A percentile compares a stretch with the other conserved stretches of the same genome.
phyloP scores from a whole-genome alignment of 2,329 filamentous ascomycete species.

The Ophiobolus disseminans region DNA sequence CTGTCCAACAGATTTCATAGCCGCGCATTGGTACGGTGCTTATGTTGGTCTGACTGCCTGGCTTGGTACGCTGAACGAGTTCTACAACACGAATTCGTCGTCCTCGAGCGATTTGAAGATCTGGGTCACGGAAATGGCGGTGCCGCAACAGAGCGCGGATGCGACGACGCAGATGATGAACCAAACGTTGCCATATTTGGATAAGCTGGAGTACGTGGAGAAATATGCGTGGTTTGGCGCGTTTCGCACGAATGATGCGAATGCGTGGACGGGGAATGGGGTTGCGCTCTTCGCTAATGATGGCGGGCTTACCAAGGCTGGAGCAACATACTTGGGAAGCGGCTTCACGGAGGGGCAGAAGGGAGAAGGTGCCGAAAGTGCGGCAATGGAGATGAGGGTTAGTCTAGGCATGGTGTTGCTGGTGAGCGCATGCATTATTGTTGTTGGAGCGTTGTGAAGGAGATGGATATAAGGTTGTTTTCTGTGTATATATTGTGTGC shows the following conservation, averaged over 20 bases:
- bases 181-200: constrained; percentile 70
- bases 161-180: constrained; percentile 75
- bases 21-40: constrained; percentile 66
- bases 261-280: constrained; percentile 46
- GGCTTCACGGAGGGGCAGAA: constrained; percentile 41
- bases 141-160: constrained; percentile 61
- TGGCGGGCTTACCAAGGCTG: constrained; percentile 41
- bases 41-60: constrained; percentile 72
- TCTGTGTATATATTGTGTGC: too few relatives aligned
- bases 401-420: constrained; percentile 17
- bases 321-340: constrained; percentile 42
- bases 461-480: not conserved
- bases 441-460: constrained; percentile 11
- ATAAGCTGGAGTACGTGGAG: constrained; percentile 60
- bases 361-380: constrained; percentile 31
- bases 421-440: constrained; percentile 4
- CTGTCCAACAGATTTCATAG: constrained; percentile 59
- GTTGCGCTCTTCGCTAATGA: constrained; percentile 43
- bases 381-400: constrained; percentile 13
- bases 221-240: constrained; percentile 47
- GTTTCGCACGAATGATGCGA: constrained; percentile 41
- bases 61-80: constrained; percentile 66
- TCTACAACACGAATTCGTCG: constrained; percentile 58
- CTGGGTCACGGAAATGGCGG: constrained; percentile 82
- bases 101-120: constrained; percentile 55